Conservation (phyloP, 768 basidiomycete species). For the Boletus tomentosulus region DNA sequence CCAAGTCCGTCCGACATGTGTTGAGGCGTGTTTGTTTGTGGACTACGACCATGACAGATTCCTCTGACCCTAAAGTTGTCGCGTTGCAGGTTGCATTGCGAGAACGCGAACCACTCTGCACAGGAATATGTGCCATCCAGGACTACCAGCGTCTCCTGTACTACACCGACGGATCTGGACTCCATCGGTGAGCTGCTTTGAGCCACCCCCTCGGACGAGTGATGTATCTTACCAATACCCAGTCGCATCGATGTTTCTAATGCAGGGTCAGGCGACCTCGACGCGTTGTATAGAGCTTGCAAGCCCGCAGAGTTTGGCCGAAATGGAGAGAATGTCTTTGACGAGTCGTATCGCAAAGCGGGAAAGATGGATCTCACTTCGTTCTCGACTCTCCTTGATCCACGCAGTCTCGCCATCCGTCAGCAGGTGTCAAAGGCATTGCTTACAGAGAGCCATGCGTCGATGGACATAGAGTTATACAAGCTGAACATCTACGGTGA, state of each 20-base stretch:
- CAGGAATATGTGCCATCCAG: neutral
- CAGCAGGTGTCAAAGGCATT: slow-evolving; percentile 15
- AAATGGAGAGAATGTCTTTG: slow-evolving; percentile 35
- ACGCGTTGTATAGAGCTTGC: slow-evolving; percentile 33
- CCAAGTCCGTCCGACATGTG: no score
- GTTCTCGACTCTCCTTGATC: slow-evolving; percentile 35
- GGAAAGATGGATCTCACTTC: slow-evolving; percentile 38
- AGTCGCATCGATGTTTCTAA: slow-evolving; percentile 2
- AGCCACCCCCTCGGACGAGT: neutral
- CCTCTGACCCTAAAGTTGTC: neutral
- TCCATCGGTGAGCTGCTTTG: neutral
- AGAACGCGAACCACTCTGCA: neutral
- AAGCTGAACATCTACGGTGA: slow-evolving; percentile 47
- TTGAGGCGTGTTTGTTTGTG: no score
- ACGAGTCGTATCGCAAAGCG: slow-evolving; percentile 44
- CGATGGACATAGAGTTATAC: slow-evolving; percentile 32
- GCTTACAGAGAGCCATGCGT: slow-evolving; percentile 21
- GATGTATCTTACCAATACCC: neutral
- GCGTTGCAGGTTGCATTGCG: neutral
- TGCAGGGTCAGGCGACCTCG: neutral
- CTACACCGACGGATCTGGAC: neutral
- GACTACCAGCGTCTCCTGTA: neutral
- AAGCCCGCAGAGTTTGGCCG: slow-evolving; percentile 40
- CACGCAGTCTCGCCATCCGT: slow-evolving; percentile 26
- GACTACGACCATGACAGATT: no score